Evolutionary conservation across 345 rosid species (phyloP).

Genomic region (Gynandropsis gynandra): DNA sequence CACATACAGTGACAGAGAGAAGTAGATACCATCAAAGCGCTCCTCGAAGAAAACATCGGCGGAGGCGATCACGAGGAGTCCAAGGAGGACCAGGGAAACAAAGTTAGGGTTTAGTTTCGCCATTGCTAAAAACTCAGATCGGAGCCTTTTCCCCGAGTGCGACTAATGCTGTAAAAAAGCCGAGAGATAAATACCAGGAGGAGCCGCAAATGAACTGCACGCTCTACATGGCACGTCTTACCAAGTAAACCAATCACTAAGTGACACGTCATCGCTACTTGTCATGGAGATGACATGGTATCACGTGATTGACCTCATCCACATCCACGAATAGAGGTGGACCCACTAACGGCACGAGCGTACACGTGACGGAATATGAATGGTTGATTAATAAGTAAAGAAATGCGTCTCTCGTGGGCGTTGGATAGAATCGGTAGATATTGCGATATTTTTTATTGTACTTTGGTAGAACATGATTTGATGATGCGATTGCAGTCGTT

Average conservation of each 20-base stretch:
- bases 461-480: conserved; percentile 15
- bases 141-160: conserved; percentile 3
- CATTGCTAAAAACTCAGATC: conserved; percentile 21
- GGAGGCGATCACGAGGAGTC: conserved; percentile 37
- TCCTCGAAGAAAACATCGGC: conserved; percentile 70
- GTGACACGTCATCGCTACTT: conserved; percentile 6
- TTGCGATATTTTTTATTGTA: conserved; percentile 10
- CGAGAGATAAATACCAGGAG: conserved; percentile 5
- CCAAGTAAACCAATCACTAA: conserved; percentile 14
- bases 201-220: conserved; percentile 16
- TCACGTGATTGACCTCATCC: conserved; percentile 23
- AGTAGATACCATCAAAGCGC: conserved; percentile 54
- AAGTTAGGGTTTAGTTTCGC: conserved; percentile 28
- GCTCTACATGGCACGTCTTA: conserved; percentile 5
- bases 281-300: conserved; percentile 42
- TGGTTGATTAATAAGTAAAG: conserved; percentile 7
- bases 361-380: conserved; percentile 19
- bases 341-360: background rate
- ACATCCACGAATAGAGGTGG: conserved; percentile 9
- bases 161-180: conserved; percentile 10
- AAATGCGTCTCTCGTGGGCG: conserved; percentile 25
- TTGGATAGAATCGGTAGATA: conserved; percentile 13
- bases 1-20: background rate
- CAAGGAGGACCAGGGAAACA: conserved; percentile 19
- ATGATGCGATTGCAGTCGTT: conserved; percentile 25